Percentiles rank a stretch among this genome's conserved stretches.
phyloP scores from a whole-genome alignment of 148 eudicot species.

The Chenopodium formosanum region DNA sequence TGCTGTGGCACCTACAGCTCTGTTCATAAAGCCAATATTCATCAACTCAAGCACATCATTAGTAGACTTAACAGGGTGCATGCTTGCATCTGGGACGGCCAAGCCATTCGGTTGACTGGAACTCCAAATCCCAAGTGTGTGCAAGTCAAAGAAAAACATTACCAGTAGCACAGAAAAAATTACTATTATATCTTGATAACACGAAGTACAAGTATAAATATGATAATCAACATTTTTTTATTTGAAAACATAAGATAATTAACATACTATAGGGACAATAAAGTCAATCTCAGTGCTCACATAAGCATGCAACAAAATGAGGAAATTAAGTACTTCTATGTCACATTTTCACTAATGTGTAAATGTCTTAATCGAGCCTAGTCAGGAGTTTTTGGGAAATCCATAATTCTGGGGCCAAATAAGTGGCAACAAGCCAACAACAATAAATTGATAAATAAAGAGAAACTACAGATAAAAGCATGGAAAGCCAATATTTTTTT shows the following conservation, averaged over 20 bases:
- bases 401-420: neutral
- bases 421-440: neutral
- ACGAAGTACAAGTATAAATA: neutral
- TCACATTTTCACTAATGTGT: neutral
- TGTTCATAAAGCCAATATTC: slow-evolving; percentile 88
- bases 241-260: too few species aligned
- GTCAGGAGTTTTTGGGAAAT: neutral
- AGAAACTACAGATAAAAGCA: neutral
- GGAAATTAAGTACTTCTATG: neutral
- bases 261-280: neutral
- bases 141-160: slow-evolving; percentile 67
- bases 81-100: slow-evolving; percentile 97
- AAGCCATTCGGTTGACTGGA: slow-evolving; percentile 90
- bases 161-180: slow-evolving; percentile 5
- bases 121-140: slow-evolving; percentile 94
- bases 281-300: too few species aligned
- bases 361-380: neutral
- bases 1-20: slow-evolving; percentile 97
- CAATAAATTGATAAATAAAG: neutral
- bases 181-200: neutral
- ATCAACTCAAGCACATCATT: slow-evolving; percentile 81
- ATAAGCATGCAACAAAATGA: slow-evolving; percentile 10
- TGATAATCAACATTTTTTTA: too few species aligned
- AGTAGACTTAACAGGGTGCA: slow-evolving; percentile 86
- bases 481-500: neutral